phyloP scores from a whole-genome alignment of 108 stramenopile species.

The Cyclotella sp. region DNA sequence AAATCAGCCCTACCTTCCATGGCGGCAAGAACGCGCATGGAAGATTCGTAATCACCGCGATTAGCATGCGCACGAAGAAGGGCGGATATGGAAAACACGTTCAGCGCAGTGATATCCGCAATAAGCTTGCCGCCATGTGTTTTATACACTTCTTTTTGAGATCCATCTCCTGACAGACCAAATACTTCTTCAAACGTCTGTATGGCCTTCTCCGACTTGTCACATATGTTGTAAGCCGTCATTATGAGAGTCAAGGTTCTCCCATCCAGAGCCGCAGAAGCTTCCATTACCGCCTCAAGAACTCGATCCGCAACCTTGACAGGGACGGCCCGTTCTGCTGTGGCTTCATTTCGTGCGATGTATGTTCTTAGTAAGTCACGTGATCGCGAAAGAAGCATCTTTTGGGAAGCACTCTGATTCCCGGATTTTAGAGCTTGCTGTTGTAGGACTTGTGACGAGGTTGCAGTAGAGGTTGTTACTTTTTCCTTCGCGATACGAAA shows the following conservation, averaged over 20 bases:
- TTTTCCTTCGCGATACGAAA: constrained; percentile 40
- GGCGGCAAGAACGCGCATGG: constrained; percentile 71
- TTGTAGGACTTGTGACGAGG: constrained; percentile 15
- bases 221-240: constrained; percentile 75
- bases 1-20: constrained; percentile 69
- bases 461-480: constrained; percentile 13
- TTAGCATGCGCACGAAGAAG: constrained; percentile 78
- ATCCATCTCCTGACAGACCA: constrained; percentile 71
- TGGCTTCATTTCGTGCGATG: constrained; percentile 54
- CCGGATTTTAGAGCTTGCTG: constrained; percentile 16
- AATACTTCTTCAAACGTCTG: constrained; percentile 78
- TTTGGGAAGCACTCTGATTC: constrained; percentile 36
- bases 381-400: constrained; percentile 68
- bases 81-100: constrained; percentile 74
- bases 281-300: constrained; percentile 79
- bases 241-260: constrained; percentile 78
- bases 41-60: constrained; percentile 62
- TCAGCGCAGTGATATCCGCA: constrained; percentile 66
- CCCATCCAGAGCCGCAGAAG: constrained; percentile 69
- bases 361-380: constrained; percentile 77
- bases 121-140: constrained; percentile 41
- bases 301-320: constrained; percentile 83
- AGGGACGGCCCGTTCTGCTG: constrained; percentile 59
- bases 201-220: constrained; percentile 66
- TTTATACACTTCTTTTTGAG: constrained; percentile 37